Evolutionary conservation across 2,329 filamentous ascomycete genomes (phyloP).

Genomic region (Aspergillus carbonarius): DNA sequence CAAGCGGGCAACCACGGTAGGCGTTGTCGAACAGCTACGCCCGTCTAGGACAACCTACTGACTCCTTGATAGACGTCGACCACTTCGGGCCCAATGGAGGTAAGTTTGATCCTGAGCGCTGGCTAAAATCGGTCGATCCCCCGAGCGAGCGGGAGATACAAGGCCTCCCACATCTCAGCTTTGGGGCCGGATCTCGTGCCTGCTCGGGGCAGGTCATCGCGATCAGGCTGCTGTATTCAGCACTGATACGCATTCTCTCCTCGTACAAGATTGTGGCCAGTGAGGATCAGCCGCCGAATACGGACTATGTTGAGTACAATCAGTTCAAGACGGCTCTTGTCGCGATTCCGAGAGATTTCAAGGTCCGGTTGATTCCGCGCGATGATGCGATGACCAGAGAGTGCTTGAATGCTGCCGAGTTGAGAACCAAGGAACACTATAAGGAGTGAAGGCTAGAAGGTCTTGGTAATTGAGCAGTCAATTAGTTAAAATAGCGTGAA

Average conservation of each 20-base stretch:
- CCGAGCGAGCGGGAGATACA: conserved; percentile 45
- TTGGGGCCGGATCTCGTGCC: conserved; percentile 59
- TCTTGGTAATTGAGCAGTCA: not conserved
- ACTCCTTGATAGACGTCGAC: conserved; percentile 47
- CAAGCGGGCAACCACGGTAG: conserved; percentile 64
- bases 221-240: conserved; percentile 56
- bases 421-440: conserved; percentile 52
- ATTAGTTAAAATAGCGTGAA: not conserved
- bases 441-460: conserved; percentile 31
- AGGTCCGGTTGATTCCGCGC: conserved; percentile 56
- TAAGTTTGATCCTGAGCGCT: conserved; percentile 65
- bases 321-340: conserved; percentile 60
- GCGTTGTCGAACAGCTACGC: not conserved
- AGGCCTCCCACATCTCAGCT: conserved; percentile 57
- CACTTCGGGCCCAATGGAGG: conserved; percentile 60
- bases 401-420: conserved; percentile 45
- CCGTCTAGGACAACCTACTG: not conserved
- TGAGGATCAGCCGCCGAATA: conserved; percentile 56
- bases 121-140: conserved; percentile 48
- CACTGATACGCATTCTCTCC: conserved; percentile 54
- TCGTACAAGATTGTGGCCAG: conserved; percentile 54
- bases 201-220: conserved; percentile 60
- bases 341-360: conserved; percentile 60
- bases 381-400: conserved; percentile 41
- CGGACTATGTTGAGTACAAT: conserved; percentile 63